Percentiles rank a stretch among this genome's conserved stretches.
These are phyloP conservation scores for Aspergillus terreus DNA, from an alignment of 2,329 filamentous ascomycete genomes.

Conservation along the genomic window DNA sequence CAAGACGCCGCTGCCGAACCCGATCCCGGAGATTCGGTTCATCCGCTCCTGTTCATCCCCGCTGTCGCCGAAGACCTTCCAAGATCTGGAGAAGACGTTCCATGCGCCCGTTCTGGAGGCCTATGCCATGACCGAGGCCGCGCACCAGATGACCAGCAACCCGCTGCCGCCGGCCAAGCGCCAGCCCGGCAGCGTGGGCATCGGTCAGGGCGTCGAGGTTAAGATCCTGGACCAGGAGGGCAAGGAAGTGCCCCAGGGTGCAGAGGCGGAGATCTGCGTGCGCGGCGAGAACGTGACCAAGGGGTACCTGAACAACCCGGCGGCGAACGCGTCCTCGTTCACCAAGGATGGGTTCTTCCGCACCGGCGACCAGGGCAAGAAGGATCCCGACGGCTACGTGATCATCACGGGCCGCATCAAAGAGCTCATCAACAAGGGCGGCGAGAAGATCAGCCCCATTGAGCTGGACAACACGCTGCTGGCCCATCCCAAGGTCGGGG, in stretches of 20 bases:
- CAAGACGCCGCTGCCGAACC: constrained; percentile 64
- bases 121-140: constrained; percentile 89
- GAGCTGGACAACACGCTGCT: constrained; percentile 79
- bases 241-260: constrained; percentile 63
- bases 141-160: constrained; percentile 53
- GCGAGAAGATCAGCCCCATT: constrained; percentile 85
- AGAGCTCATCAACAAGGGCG: constrained; percentile 84
- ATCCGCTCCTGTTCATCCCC: constrained; percentile 85
- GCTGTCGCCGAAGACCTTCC: constrained; percentile 74
- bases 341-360: constrained; percentile 77
- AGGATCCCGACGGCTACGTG: constrained; percentile 75
- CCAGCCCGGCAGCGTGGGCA: constrained; percentile 75
- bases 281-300: constrained; percentile 77
- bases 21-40: constrained; percentile 72
- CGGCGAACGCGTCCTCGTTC: constrained; percentile 71
- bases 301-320: constrained; percentile 78
- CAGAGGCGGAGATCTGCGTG: constrained; percentile 79
- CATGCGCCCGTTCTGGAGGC: constrained; percentile 80
- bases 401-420: constrained; percentile 90
- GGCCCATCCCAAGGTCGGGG: constrained; percentile 67
- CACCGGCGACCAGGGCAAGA: constrained; percentile 80
- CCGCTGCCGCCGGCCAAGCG: constrained; percentile 67
- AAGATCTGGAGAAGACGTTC: constrained; percentile 72
- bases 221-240: constrained; percentile 70
- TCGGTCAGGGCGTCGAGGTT: constrained; percentile 80